Conservation (phyloP, 75 land plant genomes). For the Sequoia sempervirens region DNA sequence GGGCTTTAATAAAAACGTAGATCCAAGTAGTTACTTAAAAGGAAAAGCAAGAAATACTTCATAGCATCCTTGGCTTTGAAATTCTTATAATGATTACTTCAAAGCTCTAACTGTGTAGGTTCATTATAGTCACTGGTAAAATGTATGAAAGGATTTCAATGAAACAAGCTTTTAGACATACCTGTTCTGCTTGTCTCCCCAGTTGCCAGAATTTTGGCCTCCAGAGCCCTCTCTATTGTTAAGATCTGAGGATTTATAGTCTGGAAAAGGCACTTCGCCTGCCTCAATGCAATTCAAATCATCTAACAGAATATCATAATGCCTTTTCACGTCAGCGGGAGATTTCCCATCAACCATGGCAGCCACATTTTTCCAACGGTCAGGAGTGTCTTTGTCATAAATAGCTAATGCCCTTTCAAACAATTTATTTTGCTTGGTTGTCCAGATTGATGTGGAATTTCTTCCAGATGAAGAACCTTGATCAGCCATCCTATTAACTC, state of each 20-base stretch:
- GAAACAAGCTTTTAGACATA: background rate
- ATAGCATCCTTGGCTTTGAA: too few relatives aligned
- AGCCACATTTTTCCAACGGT: constrained; percentile 71
- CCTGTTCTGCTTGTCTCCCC: background rate
- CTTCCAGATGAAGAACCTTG: constrained; percentile 2
- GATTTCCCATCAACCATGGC: constrained; percentile 61
- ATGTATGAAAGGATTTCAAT: background rate
- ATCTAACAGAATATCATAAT: constrained; percentile 14
- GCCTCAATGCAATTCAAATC: constrained; percentile 60
- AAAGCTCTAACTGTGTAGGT: too few relatives aligned
- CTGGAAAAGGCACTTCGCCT: constrained; percentile 50
- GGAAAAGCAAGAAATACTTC: background rate
- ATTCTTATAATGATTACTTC: too few relatives aligned
- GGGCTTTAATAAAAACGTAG: too few relatives aligned
- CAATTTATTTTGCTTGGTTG: constrained; percentile 57
- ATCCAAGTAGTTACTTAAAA: too few relatives aligned
- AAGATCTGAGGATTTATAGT: constrained; percentile 25
- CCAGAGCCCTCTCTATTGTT: background rate
- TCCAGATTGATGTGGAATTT: constrained; percentile 28
- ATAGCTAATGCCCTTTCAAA: constrained; percentile 61
- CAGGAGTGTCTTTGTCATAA: constrained; percentile 24
- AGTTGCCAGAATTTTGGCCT: background rate
- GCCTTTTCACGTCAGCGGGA: constrained; percentile 60
- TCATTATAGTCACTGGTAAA: background rate
- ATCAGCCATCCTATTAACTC: background rate